These are phyloP conservation scores for Sutorius australiensis DNA, from an alignment of 768 basidiomycete genomes.

Conservation along the genomic window DNA sequence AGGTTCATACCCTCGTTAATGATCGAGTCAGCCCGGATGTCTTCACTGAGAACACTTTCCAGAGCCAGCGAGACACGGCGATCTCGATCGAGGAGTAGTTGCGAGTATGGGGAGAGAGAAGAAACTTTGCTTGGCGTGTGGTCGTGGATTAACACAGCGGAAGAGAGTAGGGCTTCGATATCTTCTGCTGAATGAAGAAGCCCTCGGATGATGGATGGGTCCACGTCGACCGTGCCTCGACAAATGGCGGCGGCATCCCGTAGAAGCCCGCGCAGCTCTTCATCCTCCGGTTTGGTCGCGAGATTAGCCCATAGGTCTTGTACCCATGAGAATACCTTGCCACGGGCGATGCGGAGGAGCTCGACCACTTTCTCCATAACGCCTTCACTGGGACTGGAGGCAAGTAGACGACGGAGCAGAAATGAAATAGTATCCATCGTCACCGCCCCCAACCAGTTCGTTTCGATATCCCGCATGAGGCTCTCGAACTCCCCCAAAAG, in stretches of 20 bases:
- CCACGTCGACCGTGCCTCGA: conserved; percentile 33
- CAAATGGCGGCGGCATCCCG: conserved; percentile 39
- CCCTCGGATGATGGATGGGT: background rate
- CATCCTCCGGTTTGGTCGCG: conserved; percentile 6
- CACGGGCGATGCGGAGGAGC: conserved; percentile 33
- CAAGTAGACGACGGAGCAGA: conserved; percentile 36
- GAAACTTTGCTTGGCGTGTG: conserved; percentile 18
- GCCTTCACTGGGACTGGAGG: conserved; percentile 12
- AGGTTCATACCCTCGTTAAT: conserved; percentile 13
- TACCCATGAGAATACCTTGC: conserved; percentile 37
- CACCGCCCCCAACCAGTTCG: conserved; percentile 39
- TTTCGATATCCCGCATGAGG: conserved; percentile 34
- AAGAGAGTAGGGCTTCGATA: conserved; percentile 22
- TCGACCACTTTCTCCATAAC: conserved; percentile 17
- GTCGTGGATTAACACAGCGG: conserved; percentile 24
- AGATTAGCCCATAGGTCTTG: conserved; percentile 28
- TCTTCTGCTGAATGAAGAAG: conserved; percentile 25
- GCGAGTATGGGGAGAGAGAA: conserved; percentile 3
- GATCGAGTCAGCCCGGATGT: background rate
- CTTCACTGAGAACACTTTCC: conserved; percentile 6
- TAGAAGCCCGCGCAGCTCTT: conserved; percentile 22
- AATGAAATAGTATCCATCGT: conserved; percentile 33
- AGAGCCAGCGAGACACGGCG: conserved; percentile 27
- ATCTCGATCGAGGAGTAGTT: conserved; percentile 29
- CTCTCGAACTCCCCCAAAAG: conserved; percentile 36